phyloP scores from a whole-genome alignment of 2,329 filamentous ascomycete genomes.

The Sphaerulina musiva region DNA sequence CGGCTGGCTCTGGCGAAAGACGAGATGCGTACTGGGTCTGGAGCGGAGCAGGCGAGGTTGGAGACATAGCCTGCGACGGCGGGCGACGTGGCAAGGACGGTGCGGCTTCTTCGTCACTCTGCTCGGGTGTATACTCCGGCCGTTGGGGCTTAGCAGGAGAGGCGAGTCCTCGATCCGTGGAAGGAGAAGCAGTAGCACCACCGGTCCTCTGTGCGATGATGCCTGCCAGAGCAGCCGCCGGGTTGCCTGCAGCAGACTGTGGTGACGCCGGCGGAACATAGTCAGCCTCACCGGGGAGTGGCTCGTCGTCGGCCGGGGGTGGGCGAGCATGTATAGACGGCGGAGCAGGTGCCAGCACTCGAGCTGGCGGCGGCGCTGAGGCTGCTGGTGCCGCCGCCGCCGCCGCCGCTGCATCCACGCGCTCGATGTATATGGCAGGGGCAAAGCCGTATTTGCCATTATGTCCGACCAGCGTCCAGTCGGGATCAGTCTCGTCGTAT shows the following conservation, averaged over 20 bases:
- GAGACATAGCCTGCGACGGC: slow-evolving; percentile 37
- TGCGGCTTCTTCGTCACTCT: slow-evolving; percentile 58
- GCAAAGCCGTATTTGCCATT: slow-evolving; percentile 88
- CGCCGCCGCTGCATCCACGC: slow-evolving; percentile 45
- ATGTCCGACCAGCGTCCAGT: slow-evolving; percentile 89
- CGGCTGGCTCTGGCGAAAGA: slow-evolving; percentile 33
- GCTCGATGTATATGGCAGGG: slow-evolving; percentile 90
- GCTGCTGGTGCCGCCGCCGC: slow-evolving; percentile 33
- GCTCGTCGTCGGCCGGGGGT: slow-evolving; percentile 30
- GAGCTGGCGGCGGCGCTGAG: slow-evolving; percentile 32
- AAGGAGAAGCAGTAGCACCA: slow-evolving; percentile 22
- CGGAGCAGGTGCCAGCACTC: slow-evolving; percentile 21
- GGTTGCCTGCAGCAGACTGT: slow-evolving; percentile 39
- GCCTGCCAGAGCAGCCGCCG: slow-evolving; percentile 54
- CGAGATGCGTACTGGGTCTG: slow-evolving; percentile 34
- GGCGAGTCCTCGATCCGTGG: slow-evolving; percentile 33
- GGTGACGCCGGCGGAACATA: slow-evolving; percentile 39
- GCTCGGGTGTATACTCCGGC: slow-evolving; percentile 57
- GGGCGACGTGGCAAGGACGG: slow-evolving; percentile 60
- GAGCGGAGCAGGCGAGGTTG: slow-evolving; percentile 37
- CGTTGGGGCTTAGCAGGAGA: slow-evolving; percentile 50
- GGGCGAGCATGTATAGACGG: slow-evolving; percentile 39
- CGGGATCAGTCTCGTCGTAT: slow-evolving; percentile 84
- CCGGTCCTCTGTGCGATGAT: slow-evolving; percentile 47
- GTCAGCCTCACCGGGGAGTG: slow-evolving; percentile 37